A percentile compares a stretch with the other conserved stretches of the same genome.
These are phyloP conservation scores for Auricularia sp. DNA, from an alignment of 768 basidiomycete genomes.

Conservation along the genomic window DNA sequence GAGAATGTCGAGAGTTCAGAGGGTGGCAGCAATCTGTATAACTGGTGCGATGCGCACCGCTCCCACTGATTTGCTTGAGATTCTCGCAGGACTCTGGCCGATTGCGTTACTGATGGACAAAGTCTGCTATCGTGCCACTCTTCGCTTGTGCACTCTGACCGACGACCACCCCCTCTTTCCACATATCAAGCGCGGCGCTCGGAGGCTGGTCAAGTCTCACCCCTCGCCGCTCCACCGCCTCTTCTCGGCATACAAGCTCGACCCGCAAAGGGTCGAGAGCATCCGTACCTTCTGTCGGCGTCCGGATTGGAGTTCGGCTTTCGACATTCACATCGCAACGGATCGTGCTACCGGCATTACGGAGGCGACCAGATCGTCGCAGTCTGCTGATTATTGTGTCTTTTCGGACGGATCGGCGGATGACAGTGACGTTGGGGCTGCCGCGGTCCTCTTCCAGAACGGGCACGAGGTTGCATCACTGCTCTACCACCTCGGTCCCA, in stretches of 20 bases:
- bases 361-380: background rate
- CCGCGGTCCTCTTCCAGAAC: slow-evolving; percentile 4
- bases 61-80: slow-evolving; percentile 13
- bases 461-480: background rate
- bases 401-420: slow-evolving; percentile 16
- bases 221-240: slow-evolving; percentile 11
- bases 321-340: background rate
- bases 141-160: slow-evolving; percentile 3
- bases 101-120: slow-evolving; percentile 6
- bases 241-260: background rate
- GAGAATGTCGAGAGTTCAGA: background rate
- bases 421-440: slow-evolving; percentile 12
- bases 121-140: slow-evolving; percentile 1
- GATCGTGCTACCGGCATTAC: background rate
- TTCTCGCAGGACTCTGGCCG: slow-evolving; percentile 15
- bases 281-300: too few species aligned
- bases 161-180: background rate
- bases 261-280: background rate
- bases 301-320: background rate
- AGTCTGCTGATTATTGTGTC: background rate
- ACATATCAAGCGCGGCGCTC: background rate
- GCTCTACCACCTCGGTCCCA: slow-evolving; percentile 3
- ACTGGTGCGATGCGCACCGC: slow-evolving; percentile 12
- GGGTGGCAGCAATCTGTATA: slow-evolving; percentile 4
- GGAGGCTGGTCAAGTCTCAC: slow-evolving; percentile 3